Evolutionary conservation across 2,329 filamentous ascomycete species (phyloP).

Genomic region (Aspergillus niger): DNA sequence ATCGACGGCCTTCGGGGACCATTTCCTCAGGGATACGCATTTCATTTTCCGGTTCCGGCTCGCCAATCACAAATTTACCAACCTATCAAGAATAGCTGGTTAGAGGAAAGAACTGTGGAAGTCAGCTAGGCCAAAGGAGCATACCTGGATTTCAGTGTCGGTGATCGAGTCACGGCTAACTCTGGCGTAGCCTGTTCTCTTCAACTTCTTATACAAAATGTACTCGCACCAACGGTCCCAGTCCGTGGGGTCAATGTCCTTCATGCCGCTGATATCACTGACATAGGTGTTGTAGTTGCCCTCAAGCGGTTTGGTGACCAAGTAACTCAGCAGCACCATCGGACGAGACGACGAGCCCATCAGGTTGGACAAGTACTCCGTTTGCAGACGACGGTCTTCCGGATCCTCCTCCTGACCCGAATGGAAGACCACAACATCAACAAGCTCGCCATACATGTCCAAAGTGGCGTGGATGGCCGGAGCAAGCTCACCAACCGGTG

Average conservation of each 20-base stretch:
- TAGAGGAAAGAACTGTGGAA: slow-evolving; percentile 5
- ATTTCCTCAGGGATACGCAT: slow-evolving; percentile 70
- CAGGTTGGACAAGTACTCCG: slow-evolving; percentile 78
- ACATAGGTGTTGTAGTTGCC: slow-evolving; percentile 98
- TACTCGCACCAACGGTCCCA: slow-evolving; percentile 99
- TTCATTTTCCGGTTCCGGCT: slow-evolving; percentile 64
- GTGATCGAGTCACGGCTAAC: slow-evolving; percentile 90
- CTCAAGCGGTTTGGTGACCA: slow-evolving; percentile 85
- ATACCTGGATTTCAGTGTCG: slow-evolving; percentile 90
- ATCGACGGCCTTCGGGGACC: slow-evolving; percentile 75
- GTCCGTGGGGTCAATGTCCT: slow-evolving; percentile 87
- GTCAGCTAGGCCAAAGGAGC: slow-evolving; percentile 19
- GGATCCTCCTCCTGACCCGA: slow-evolving; percentile 96
- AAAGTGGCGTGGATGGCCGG: slow-evolving; percentile 97
- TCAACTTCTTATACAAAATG: slow-evolving; percentile 88
- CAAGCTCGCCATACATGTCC: slow-evolving; percentile 82
- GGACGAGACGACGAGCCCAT: slow-evolving; percentile 84
- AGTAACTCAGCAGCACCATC: slow-evolving; percentile 82
- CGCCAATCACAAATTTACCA: slow-evolving; percentile 87
- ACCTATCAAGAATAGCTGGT: slow-evolving; percentile 50
- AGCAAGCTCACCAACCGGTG: slow-evolving; percentile 89
- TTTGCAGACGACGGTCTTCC: slow-evolving; percentile 85
- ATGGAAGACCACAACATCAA: slow-evolving; percentile 98
- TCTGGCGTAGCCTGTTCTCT: slow-evolving; percentile 83
- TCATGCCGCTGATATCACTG: slow-evolving; percentile 82